Base-by-base conservation (phyloP, 768 basidiomycete genomes). In the Trametes cingulata region DNA sequence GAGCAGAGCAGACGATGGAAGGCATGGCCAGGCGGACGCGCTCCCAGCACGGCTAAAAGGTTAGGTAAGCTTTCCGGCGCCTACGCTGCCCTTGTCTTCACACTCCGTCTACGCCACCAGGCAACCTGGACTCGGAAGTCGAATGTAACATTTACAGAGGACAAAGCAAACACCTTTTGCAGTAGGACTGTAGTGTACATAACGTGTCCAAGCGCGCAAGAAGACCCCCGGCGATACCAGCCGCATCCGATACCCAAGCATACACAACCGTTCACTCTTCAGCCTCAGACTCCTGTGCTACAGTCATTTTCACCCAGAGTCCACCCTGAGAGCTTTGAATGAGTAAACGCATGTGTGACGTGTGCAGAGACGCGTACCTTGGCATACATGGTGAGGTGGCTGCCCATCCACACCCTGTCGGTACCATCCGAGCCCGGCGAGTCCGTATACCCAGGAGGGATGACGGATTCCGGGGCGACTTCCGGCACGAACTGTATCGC, bases 1-100 rank as follows among this genome's bases (percentile, higher is more conserved):
- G 86, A 56, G 89, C 90, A 69, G 85, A 82, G 76, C 84, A 86
- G 71, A 84, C 78, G 73, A 78, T 78, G 58, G 71, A 66, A 80
- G 85, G 83, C 87, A 88, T 88, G 68, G 52, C 64, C 52, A 54
- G 62, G 63, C 43, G 60, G 33, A 42, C 29, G 4, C 46, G 37
- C 27, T 22, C 20, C 43, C 52, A 41, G 25, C 56, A 27, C 61
- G 24, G 60, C 54, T 63, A 58, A 57, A 43, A 58, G 52, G 67
- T 71, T 68, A 71, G 69, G 70, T 69, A 71, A 69, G 68, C 68
- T 39, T 49, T 5, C 51, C 17, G 40, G 56, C 50, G 50, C 37
- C 49, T 52, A 46, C 29, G 29, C 29, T 33, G 29, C 29, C 19
- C 25, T 35, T 22, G 29, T 33, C 29, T 33, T 33, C 10, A 33